phyloP scores from a whole-genome alignment of 352 stramenopile species.

The Pythium phragmitis region DNA sequence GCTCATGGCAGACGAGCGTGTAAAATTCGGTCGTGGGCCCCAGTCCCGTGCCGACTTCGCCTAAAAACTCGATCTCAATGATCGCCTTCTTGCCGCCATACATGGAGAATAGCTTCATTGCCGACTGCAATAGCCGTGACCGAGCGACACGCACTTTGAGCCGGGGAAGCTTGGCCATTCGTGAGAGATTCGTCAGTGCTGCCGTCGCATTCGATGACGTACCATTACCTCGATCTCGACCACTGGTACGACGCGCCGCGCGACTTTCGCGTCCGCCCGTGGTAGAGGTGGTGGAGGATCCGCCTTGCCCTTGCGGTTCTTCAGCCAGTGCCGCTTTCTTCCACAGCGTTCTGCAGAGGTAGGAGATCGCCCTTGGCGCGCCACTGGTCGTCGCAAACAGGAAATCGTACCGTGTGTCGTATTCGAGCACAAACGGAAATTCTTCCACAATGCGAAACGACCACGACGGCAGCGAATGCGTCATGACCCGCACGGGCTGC shows the following conservation, averaged over 20 bases:
- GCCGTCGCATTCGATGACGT: constrained; percentile 30
- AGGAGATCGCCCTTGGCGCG: constrained; percentile 64
- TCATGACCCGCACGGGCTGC: constrained; percentile 64
- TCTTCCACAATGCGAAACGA: constrained; percentile 49
- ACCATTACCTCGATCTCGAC: constrained; percentile 37
- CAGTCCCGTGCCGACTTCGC: constrained; percentile 71
- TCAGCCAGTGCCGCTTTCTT: constrained; percentile 49
- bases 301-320: constrained; percentile 27
- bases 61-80: constrained; percentile 80
- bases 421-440: constrained; percentile 65
- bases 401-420: constrained; percentile 64
- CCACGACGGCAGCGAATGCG: constrained; percentile 57
- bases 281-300: background rate
- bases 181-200: constrained; percentile 46
- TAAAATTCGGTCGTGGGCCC: constrained; percentile 82
- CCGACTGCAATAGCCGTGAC: constrained; percentile 57
- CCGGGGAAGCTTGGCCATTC: constrained; percentile 73
- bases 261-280: constrained; percentile 13
- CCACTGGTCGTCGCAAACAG: constrained; percentile 69
- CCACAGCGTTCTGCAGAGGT: constrained; percentile 68
- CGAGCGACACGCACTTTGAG: constrained; percentile 74
- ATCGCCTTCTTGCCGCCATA: constrained; percentile 76
- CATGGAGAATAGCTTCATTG: constrained; percentile 68
- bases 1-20: constrained; percentile 69
- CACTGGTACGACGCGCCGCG: constrained; percentile 28